Evolutionary conservation across 768 basidiomycete species (phyloP), one percentile per base, ranked within the genome.

Genomic region (Royoungia palumana): DNA sequence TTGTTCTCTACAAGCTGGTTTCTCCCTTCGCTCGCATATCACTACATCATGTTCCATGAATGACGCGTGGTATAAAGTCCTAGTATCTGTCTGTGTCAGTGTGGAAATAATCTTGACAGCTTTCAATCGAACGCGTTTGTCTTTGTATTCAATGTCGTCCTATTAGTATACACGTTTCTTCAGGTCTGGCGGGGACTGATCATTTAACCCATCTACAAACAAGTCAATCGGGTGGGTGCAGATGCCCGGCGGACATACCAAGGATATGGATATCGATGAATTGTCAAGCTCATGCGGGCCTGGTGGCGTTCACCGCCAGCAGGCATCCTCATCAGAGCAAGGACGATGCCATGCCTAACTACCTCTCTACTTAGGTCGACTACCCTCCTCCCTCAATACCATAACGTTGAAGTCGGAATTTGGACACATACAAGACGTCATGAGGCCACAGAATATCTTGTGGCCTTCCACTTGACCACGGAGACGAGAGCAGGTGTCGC

Each of bases 391-490:
- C 22, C 10, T 47, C 19, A 54, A 21, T 35, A 22, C 14, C n/a
- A n/a, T n/a, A n/a, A n/a, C n/a, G n/a, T n/a, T n/a, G n/a, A n/a
- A n/a, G n/a, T n/a, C n/a, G n/a, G 25, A 10, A 32, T 5, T 32
- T 32, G 32, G 16, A 32, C 16, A 28, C 28, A 28, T 37, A 53
- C 52, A 43, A 11, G 17, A 41, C 4, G 5, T 16, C 44, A 49
- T 34, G 12, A 53, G 48, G 3, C 21, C 19, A 9, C n/a, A 1
- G 12, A 53, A 49, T 16, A 54, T 43, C 8, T 36, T 4, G 10
- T 4, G 21, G 3, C 53, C 53, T 41, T 51, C 53, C 2, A 54
- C 35, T 11, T n/a, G 42, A 54, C 1, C 53, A 54, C 44, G 4
- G 16, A 3, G 13, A 47, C 9, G 34, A 48, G 17, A 7, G 4